A percentile compares a stretch with the other conserved stretches of the same genome.
Evolutionary conservation across 352 stramenopile genomes (phyloP).

Genomic region (Globisporangium apiculatum): DNA sequence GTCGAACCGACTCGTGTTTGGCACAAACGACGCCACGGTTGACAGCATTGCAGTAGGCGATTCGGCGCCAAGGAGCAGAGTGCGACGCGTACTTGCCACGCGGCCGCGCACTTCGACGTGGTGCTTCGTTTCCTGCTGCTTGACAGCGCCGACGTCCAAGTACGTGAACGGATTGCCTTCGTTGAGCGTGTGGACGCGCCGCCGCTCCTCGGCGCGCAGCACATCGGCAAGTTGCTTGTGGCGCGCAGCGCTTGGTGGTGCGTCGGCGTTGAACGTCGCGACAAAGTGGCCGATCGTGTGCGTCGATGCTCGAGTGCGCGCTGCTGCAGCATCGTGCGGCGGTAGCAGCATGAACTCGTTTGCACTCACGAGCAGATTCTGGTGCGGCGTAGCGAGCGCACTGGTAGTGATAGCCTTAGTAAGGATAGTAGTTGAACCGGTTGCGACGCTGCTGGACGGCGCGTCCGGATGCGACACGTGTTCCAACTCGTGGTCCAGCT

Average conservation of each 20-base stretch:
- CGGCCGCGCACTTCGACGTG: conserved; percentile 14
- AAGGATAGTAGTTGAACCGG: no score
- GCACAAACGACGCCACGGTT: no score
- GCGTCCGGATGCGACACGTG: no score
- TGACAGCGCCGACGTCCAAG: conserved; percentile 32
- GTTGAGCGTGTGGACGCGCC: conserved; percentile 30
- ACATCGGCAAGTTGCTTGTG: conserved; percentile 22
- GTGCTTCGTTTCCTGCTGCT: conserved; percentile 23
- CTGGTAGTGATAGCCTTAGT: not conserved
- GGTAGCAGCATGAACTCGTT: conserved; percentile 54
- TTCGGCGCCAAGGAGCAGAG: conserved; percentile 10
- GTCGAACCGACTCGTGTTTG: conserved; percentile 5
- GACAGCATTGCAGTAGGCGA: not conserved
- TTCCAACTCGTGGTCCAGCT: not conserved
- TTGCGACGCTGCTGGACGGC: no score
- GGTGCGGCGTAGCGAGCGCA: not conserved
- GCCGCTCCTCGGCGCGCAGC: conserved; percentile 24
- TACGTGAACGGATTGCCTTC: conserved; percentile 61
- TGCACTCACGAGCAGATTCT: conserved; percentile 26
- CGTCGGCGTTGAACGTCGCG: conserved; percentile 43
- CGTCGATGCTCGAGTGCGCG: conserved; percentile 6
- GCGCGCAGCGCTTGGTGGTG: conserved; percentile 26
- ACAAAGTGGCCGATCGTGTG: conserved; percentile 43
- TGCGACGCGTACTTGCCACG: conserved; percentile 17
- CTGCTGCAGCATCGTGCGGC: conserved; percentile 9